Conservation (phyloP, 495 filamentous ascomycete species). For the Podospora anserina region DNA sequence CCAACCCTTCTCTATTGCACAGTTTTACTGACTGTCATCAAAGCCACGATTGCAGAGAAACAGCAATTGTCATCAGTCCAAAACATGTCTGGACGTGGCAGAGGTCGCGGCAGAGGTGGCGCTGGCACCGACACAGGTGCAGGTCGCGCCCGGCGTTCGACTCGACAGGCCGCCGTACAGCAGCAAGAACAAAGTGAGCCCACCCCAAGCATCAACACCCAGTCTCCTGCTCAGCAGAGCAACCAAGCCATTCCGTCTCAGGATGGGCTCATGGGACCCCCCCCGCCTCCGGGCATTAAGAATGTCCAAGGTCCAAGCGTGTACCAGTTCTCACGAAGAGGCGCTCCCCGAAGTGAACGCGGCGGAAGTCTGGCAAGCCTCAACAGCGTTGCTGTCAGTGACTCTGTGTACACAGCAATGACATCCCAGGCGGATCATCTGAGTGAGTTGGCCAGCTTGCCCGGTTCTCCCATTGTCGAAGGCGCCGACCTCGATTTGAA, state of each 20-base stretch:
- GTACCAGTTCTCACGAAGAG: conserved; percentile 17
- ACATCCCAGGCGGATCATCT: conserved; percentile 20
- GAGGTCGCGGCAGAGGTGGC: conserved; percentile 20
- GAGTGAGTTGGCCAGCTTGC: conserved; percentile 16
- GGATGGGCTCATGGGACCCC: conserved; percentile 26
- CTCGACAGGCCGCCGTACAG: not conserved
- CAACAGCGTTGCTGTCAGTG: conserved; percentile 17
- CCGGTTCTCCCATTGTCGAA: too few species aligned
- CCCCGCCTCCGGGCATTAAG: conserved; percentile 23
- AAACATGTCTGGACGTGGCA: conserved; percentile 26
- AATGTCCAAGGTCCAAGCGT: conserved; percentile 13
- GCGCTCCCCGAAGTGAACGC: not conserved
- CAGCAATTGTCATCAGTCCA: not conserved
- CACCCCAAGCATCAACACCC: not conserved
- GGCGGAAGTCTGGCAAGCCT: conserved; percentile 22
- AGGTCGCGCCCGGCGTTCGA: conserved; percentile 14
- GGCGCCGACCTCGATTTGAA: not conserved
- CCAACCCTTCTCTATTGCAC: conserved; percentile 30
- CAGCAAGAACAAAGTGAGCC: conserved; percentile 19
- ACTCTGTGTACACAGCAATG: conserved; percentile 4
- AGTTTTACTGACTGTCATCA: conserved; percentile 8
- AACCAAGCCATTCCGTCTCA: conserved; percentile 1
- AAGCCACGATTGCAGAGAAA: not conserved
- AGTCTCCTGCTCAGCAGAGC: not conserved
- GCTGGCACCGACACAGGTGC: not conserved